A percentile compares a stretch with the other conserved stretches of the same genome.
Conservation (phyloP, 371 early-diverging fungal genomes). For the Circinella minor region DNA sequence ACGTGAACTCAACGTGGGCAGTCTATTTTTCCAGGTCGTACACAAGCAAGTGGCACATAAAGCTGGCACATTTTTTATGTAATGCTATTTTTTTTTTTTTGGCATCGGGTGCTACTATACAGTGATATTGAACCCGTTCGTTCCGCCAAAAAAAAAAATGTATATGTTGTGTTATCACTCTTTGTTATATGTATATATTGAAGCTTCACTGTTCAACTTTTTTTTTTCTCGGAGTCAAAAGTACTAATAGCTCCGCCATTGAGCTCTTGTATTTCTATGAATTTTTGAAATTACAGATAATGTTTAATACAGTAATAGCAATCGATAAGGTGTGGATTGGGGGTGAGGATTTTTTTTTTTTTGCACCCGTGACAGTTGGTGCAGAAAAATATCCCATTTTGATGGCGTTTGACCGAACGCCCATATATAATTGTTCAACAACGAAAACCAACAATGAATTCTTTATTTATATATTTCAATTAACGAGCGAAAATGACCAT, state of each 20-base stretch:
- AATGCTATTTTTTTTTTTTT: not conserved
- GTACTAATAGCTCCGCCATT: slow-evolving; percentile 3
- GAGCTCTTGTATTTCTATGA: not conserved
- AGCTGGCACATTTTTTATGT: no score
- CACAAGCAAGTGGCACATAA: slow-evolving; percentile 12
- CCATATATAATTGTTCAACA: not conserved
- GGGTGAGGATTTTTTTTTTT: not conserved
- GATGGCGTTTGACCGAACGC: slow-evolving; percentile 16
- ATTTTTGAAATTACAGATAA: no score
- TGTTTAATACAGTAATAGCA: no score
- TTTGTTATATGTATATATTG: not conserved
- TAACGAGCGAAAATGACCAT: no score
- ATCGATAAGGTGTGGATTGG: not conserved
- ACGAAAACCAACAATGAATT: not conserved
- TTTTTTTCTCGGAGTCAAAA: slow-evolving; percentile 3
- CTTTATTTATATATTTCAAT: not conserved
- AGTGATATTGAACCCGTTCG: not conserved
- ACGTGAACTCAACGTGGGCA: slow-evolving; percentile 21
- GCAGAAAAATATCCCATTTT: slow-evolving; percentile 17
- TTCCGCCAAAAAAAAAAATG: not conserved
- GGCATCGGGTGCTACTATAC: slow-evolving; percentile 15
- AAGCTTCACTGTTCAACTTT: no score
- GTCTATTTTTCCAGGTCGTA: slow-evolving; percentile 2
- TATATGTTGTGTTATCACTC: not conserved
- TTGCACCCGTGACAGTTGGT: slow-evolving; percentile 11